Evolutionary conservation across 2,329 filamentous ascomycete genomes (phyloP).

Genomic region (Colletotrichum australisinense): DNA sequence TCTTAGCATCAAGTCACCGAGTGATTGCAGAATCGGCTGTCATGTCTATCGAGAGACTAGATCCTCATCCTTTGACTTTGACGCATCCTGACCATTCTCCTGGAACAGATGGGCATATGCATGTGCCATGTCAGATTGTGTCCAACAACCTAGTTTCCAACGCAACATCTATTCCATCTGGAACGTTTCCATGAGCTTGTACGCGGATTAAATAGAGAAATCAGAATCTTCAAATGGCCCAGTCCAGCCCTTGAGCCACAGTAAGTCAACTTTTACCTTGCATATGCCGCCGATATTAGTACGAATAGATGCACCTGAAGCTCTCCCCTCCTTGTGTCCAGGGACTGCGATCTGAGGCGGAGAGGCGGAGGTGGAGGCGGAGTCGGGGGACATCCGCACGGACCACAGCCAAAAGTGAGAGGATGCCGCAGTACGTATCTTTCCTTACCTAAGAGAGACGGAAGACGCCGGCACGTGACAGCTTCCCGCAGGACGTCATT

Average conservation of each 20-base stretch:
- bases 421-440: background rate
- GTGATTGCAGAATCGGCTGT: background rate
- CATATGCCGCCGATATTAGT: background rate
- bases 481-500: background rate
- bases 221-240: background rate
- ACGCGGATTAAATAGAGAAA: background rate
- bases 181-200: background rate
- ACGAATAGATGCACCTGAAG: background rate
- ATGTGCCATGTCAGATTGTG: background rate
- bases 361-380: background rate
- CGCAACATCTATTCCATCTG: background rate
- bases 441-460: background rate
- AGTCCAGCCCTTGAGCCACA: background rate
- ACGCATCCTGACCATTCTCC: background rate
- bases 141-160: background rate
- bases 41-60: background rate
- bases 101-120: background rate
- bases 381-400: background rate
- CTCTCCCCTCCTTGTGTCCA: background rate
- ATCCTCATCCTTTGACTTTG: background rate
- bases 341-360: background rate
- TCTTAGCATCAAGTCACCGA: too few relatives aligned
- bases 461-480: conserved; percentile 10
- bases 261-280: background rate
- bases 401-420: background rate